Evolutionary conservation across 2,329 filamentous ascomycete species (phyloP).

Genomic region (Plectosphaerella cucumerina): DNA sequence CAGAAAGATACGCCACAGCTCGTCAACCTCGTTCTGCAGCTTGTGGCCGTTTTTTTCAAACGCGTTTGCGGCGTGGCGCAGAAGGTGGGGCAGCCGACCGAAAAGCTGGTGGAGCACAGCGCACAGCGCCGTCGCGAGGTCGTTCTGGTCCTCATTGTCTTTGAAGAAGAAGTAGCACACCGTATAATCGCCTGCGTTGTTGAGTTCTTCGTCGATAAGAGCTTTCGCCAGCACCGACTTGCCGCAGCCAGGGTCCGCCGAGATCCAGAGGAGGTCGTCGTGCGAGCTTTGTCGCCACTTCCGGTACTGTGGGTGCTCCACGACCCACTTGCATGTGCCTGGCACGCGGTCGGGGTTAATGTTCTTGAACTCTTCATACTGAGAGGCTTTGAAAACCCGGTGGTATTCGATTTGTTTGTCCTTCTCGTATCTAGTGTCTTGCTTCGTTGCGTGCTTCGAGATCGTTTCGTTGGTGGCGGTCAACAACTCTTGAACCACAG

Average conservation of each 20-base stretch:
- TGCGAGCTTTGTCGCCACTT: slow-evolving; percentile 16
- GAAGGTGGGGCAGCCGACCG: slow-evolving; percentile 15
- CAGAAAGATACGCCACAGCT: slow-evolving; percentile 8
- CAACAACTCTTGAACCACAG: not conserved
- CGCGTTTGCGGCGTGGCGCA: slow-evolving; percentile 12
- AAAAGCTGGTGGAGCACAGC: slow-evolving; percentile 33
- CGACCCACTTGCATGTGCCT: slow-evolving; percentile 28
- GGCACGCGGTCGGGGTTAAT: slow-evolving; percentile 20
- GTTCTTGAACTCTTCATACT: slow-evolving; percentile 24
- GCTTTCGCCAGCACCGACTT: slow-evolving; percentile 32
- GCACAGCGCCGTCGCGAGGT: slow-evolving; percentile 22
- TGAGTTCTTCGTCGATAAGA: slow-evolving; percentile 25
- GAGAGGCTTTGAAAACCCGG: slow-evolving; percentile 17
- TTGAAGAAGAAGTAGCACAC: slow-evolving; percentile 31
- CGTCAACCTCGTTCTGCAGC: slow-evolving; percentile 9
- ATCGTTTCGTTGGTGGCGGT: not conserved
- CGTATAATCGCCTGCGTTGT: slow-evolving; percentile 7
- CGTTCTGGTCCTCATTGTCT: slow-evolving; percentile 26
- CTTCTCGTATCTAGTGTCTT: slow-evolving; percentile 5
- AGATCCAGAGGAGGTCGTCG: slow-evolving; percentile 29
- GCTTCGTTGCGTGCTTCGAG: not conserved
- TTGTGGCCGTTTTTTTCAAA: slow-evolving; percentile 16
- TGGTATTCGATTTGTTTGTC: slow-evolving; percentile 13
- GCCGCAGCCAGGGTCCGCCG: slow-evolving; percentile 33
- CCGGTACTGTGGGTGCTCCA: slow-evolving; percentile 19